Base-by-base conservation (phyloP, 345 rosid genomes). In the Bruguiera gymnorhiza region DNA sequence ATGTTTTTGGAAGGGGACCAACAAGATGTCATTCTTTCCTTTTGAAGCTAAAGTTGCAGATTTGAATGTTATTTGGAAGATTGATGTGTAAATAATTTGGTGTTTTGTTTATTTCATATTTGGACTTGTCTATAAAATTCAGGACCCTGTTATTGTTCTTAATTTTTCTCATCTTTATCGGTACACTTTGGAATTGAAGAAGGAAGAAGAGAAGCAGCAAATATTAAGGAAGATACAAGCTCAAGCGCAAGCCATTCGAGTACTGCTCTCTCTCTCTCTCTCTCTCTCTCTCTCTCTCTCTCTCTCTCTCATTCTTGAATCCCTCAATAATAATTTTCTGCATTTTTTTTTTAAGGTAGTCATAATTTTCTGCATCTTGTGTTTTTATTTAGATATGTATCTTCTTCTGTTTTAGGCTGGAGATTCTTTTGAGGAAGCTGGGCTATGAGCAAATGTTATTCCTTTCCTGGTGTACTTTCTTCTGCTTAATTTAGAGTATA, bases 141-240 rank as follows among this genome's bases (percentile, higher is more conserved):
- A 8, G 11, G 11, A 32, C 0, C 36, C 36, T 32, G 6, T 32
- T 32, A 1, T 95, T 29, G 98, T 92, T 21, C 85, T 95, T 73
- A 92, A 95, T 84, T 96, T 96, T 13, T 90, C 97, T 0, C 92
- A 97, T 63, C 86, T 97, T 24, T 92, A 92, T 68, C 89, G 99
- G 31, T 96, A 92, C 80, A 96, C 99, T 7, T 62, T 96, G 88
- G 98, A 96, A 81, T 88, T 92, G 65, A 89, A 88, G 21, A 87
- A 83, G 87, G 94, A 89, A 81, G 97, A 89, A 72, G 87, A 90
- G 74, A 84, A 82, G 70, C 86, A 82, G 68, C 81, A 81, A 60
- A 81, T 83, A 32, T 77, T 86, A 71, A 83, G 94, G 79, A 90
- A 83, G 94, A 92, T 96, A 75, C 89, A 93, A 78, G 85, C 98